Evolutionary conservation across 345 rosid species (phyloP), one percentile per base, ranked within the genome.

Genomic region (Citrus trifoliata): DNA sequence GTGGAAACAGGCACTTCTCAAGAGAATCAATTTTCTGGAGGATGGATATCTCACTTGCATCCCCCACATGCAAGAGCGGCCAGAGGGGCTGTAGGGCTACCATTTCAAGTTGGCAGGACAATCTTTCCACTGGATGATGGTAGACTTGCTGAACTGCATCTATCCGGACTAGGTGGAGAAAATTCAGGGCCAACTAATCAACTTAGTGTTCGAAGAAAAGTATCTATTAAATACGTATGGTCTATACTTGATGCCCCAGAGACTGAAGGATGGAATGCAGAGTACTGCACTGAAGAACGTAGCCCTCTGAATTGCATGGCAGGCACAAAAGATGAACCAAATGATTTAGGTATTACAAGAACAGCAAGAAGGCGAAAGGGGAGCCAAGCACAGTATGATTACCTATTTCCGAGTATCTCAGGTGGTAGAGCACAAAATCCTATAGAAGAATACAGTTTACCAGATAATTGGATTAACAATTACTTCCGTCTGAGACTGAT

Each of bases 181-280:
- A 82, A 65, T 65, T 76, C 81, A 33, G 92, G 93, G 18, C 92
- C 91, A 32, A 79, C 77, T 24, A 76, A 82, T 79, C 91, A 79
- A 70, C 42, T 81, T 5, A 88, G 69, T 70, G 24, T 60, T 68
- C 75, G 89, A 69, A 87, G 86, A 80, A 90, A 85, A 83, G 46
- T 79, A 46, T 53, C 82, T 13, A 28, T 72, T 0, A 88, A 87
- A 76, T 88, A 87, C 71, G 68, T 80, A 16, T 92, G 93, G 95
- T 80, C 93, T 28, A 75, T 85, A 28, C 22, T 90, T 61, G 92
- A 89, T 65, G 88, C 90, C 64, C 93, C 93, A 8, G 91, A 90
- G 82, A 90, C 85, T 25, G 93, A 92, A 87, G 92, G 93, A 67
- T 90, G 95, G 93, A 92, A 92, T 76, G 88, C 89, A 18, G 91